These are phyloP conservation scores for Metschnikowia amazonensis DNA, from an alignment of 805 yeast species.

Conservation along the genomic window DNA sequence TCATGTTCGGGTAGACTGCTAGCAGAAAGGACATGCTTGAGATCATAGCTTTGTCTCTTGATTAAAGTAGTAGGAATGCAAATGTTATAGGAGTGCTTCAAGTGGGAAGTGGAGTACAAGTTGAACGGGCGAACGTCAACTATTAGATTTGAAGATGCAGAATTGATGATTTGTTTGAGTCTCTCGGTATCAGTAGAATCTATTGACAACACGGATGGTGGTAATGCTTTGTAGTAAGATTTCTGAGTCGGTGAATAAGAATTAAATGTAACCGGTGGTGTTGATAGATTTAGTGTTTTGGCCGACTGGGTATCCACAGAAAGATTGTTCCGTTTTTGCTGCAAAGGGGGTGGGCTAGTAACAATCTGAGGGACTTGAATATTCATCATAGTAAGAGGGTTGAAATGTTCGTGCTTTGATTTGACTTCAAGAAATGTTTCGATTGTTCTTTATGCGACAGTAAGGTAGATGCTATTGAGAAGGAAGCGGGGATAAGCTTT, in stretches of 20 bases:
- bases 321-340: conserved; percentile 1
- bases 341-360: not conserved
- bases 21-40: conserved; percentile 31
- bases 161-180: conserved; percentile 3
- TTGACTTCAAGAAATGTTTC: not conserved
- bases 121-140: conserved; percentile 42
- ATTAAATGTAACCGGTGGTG: conserved; percentile 2
- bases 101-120: conserved; percentile 27
- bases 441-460: not conserved
- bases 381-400: conserved; percentile 1
- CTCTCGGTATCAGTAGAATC: conserved; percentile 10
- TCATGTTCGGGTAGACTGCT: conserved; percentile 23
- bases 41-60: conserved; percentile 34
- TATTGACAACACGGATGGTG: conserved; percentile 11
- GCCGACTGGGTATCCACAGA: conserved; percentile 4
- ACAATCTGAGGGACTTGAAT: conserved; percentile 2
- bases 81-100: conserved; percentile 32
- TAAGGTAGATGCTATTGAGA: not conserved
- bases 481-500: not conserved
- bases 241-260: conserved; percentile 18
- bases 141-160: conserved; percentile 14
- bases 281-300: not conserved
- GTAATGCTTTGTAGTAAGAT: conserved; percentile 13
- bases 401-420: not conserved
- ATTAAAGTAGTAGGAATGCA: conserved; percentile 45